Evolutionary conservation across 345 rosid species (phyloP).

Genomic region (Ricinus communis): DNA sequence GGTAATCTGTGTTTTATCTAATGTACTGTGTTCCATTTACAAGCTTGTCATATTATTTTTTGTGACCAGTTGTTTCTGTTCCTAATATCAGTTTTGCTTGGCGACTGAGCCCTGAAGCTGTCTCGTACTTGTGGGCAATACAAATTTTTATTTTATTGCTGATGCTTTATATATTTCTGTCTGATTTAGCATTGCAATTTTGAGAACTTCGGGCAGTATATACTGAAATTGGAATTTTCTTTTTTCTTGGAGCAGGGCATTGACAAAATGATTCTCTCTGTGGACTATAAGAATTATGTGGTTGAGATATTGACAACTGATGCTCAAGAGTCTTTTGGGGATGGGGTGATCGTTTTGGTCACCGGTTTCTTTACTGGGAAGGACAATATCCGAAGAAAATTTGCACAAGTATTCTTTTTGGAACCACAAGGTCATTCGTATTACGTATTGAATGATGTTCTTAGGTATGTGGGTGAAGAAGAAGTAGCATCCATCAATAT

Average conservation of each 20-base stretch:
- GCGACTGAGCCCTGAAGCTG: not conserved
- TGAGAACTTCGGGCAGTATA: not conserved
- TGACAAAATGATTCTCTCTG: conserved; percentile 56
- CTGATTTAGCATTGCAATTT: not conserved
- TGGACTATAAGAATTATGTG: conserved; percentile 45
- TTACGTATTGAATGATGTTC: conserved; percentile 70
- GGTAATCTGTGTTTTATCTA: not conserved
- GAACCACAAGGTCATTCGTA: conserved; percentile 51
- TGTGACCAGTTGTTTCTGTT: not conserved
- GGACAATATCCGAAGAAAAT: conserved; percentile 40
- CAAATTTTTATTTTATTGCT: not conserved
- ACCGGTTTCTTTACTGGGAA: conserved; percentile 58
- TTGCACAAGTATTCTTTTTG: conserved; percentile 66
- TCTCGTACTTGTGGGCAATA: not conserved
- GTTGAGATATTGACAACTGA: conserved; percentile 56
- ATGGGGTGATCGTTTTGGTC: conserved; percentile 61
- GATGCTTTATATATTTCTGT: not conserved
- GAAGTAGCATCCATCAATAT: conserved; percentile 18
- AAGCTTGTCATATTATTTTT: not conserved
- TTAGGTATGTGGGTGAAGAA: conserved; percentile 52
- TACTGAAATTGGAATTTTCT: too few species aligned
- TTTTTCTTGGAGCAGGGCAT: conserved; percentile 50
- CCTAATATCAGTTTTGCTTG: not conserved
- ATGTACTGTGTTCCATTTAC: not conserved
- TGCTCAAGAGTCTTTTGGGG: conserved; percentile 52